Evolutionary conservation across 202 grass and related monocot species (phyloP), one percentile per base, ranked within the genome.

Genomic region (Eragrostis tef): DNA sequence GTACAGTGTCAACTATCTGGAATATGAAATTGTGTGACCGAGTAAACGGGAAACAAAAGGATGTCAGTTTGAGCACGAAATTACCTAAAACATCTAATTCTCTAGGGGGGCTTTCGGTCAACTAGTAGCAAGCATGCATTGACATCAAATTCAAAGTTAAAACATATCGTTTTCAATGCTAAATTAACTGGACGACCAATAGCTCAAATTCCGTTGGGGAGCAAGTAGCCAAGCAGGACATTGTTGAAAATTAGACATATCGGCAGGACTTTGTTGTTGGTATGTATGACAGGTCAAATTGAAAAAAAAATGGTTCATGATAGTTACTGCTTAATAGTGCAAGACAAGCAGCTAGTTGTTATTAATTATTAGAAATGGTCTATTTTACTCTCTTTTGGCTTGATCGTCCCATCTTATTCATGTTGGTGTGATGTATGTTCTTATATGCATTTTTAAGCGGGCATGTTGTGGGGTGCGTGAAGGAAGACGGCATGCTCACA

Each of bases 161-260:
- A 74, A 58, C 36, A 60, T 72, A 13, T 72, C 21, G 9, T 67
- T 81, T 71, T 81, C 78, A 25, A 13, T 51, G 36, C 11, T 65
- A 44, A 42, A 14, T 59, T 36, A 71, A 27, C 36, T 20, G 34
- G 3, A 34, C 17, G 11, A 22, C 7, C 25, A 17, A 11, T 66
- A 43, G 9, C 27, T 49, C 10, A 67, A n/a, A 78, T 60, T 83
- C n/a, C 9, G 1, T 42, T 36, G 20, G 24, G 19, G 21, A 44
- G 20, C 62, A 57, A 74, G 52, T 56, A 83, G 19, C 15, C 62
- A 57, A 74, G 52, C 47, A 83, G 19, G 43, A 88, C 72, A 74
- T 52, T 19, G 11, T 43, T 88, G 77, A 81, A 81, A 81, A 65
- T 2, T 49, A 9, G 17, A 36, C 46, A 7, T 41, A 52, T 12